A percentile compares a stretch with the other conserved stretches of the same genome.
phyloP scores from a whole-genome alignment of 2,329 filamentous ascomycete genomes.

The Chrysosporium queenslandicum region DNA sequence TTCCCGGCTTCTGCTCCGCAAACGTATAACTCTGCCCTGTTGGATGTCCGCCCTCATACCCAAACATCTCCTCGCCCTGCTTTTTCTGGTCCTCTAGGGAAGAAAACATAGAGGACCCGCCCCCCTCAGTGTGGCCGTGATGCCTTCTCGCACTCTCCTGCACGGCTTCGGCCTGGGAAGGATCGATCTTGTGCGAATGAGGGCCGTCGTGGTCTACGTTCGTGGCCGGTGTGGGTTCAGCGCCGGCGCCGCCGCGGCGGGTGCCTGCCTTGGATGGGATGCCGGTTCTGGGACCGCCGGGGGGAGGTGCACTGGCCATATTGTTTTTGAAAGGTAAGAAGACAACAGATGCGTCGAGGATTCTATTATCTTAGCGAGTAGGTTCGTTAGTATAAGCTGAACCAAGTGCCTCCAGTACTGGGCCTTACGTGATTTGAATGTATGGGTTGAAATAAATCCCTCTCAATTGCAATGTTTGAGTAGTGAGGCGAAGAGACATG shows the following conservation, averaged over 20 bases:
- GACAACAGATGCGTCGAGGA: too few species aligned
- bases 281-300: slow-evolving; percentile 6
- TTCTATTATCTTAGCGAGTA: too few species aligned
- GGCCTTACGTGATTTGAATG: too few species aligned
- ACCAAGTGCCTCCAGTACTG: too few species aligned
- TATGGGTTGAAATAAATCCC: too few species aligned
- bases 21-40: background rate
- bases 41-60: background rate
- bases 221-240: slow-evolving; percentile 4
- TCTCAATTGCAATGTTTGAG: too few species aligned
- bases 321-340: background rate
- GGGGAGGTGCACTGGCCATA: background rate
- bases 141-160: slow-evolving; percentile 1
- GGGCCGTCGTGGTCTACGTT: slow-evolving; percentile 4
- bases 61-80: slow-evolving; percentile 5
- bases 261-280: slow-evolving; percentile 8
- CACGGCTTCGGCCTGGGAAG: background rate
- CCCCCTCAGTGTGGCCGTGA: slow-evolving; percentile 1
- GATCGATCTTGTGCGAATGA: background rate
- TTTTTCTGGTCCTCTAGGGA: slow-evolving; percentile 7
- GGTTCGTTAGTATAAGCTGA: too few species aligned
- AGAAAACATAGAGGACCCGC: background rate
- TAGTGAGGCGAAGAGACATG: too few species aligned
- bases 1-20: slow-evolving; percentile 11
- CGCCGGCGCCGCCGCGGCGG: slow-evolving; percentile 4